Evolutionary conservation across 208 protist species (phyloP), one percentile per base, ranked within the genome.

Genomic region (Polymyxa betae): DNA sequence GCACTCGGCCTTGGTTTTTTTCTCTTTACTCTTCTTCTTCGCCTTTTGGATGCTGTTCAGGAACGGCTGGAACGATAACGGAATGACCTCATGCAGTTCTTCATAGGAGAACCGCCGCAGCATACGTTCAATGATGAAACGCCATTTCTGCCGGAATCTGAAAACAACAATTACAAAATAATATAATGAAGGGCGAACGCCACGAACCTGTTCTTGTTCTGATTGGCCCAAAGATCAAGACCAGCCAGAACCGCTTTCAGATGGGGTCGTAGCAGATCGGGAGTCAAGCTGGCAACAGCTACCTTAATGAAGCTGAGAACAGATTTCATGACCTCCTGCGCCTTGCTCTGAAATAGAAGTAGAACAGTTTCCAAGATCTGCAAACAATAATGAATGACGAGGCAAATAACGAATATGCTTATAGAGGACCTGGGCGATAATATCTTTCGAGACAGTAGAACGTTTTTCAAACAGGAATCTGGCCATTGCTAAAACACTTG

Each of bases 181-280:
- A n/a, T n/a, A n/a, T n/a, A n/a, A n/a, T n/a, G n/a, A n/a, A n/a
- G n/a, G n/a, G n/a, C n/a, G n/a, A n/a, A n/a, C n/a, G n/a, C n/a
- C n/a, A n/a, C n/a, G n/a, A n/a, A 66, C 54, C 54, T 66, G 54
- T 66, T 66, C 54, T 66, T 66, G 54, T 29, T 66, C 54, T 66
- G 20, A 29, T 66, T 29, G 54, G 20, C 54, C 54, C 54, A 66
- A 32, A 32, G 16, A 29, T 32, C 16, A 16, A 66, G 54, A 16
- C 54, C 54, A 29, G 54, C 54, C 20, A 66, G 16, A 29, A 66
- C 29, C 54, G 54, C 54, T 29, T 16, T 16, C 16, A 66, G 54
- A 29, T 66, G 54, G 20, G 54, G 54, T 16, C 54, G 54, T 32
- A 66, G 54, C 54, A 29, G 20, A 29, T 66, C 54, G 54, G 54